phyloP scores from a whole-genome alignment of 164 flowering plant genomes.

The Piper longum region DNA sequence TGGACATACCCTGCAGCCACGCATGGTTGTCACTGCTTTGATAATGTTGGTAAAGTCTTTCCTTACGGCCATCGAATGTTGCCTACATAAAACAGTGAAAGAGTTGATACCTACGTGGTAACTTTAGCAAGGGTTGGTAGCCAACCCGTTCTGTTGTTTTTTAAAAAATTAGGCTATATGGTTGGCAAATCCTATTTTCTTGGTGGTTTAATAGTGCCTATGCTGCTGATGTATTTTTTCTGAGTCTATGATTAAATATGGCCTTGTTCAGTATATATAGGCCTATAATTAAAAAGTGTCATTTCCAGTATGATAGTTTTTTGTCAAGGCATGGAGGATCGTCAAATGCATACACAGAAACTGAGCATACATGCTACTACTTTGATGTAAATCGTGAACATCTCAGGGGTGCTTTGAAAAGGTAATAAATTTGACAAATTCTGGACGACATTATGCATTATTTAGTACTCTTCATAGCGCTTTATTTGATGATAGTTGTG shows the following conservation, averaged over 20 bases:
- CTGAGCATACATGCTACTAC: constrained; percentile 89
- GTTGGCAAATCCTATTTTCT: too few relatives aligned
- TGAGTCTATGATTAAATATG: neutral
- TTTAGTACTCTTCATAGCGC: neutral
- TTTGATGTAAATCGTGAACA: constrained; percentile 87
- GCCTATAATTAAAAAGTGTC: neutral
- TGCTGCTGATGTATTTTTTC: too few relatives aligned
- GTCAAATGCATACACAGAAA: constrained; percentile 91
- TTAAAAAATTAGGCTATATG: too few relatives aligned
- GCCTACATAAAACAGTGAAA: too few relatives aligned
- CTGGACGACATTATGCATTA: neutral
- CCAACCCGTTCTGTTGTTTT: too few relatives aligned
- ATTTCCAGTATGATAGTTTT: constrained; percentile 77
- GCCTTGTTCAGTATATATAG: neutral
- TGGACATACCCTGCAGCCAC: too few relatives aligned
- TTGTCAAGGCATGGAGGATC: constrained; percentile 97
- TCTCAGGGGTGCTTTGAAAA: constrained; percentile 74
- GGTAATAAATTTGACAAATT: constrained; percentile 24
- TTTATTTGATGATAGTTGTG: neutral
- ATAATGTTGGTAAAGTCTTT: too few relatives aligned
- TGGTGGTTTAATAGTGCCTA: too few relatives aligned
- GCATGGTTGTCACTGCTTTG: too few relatives aligned
- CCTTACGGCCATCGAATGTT: too few relatives aligned
- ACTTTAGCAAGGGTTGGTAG: too few relatives aligned
- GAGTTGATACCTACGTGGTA: too few relatives aligned